Evolutionary conservation across 352 stramenopile genomes (phyloP).

Genomic region (Albugo laibachii): DNA sequence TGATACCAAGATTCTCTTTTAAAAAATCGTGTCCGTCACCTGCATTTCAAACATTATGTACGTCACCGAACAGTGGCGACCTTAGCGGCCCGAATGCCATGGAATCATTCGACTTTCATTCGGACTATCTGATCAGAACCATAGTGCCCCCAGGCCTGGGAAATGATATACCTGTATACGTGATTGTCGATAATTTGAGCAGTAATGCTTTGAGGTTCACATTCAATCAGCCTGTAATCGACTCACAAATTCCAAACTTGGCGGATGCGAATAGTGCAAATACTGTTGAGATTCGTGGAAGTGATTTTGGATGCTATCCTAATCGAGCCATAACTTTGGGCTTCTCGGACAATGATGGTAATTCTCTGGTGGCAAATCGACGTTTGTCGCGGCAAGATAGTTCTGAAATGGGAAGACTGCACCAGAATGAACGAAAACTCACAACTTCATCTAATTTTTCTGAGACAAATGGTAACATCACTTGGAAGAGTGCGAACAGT

Average conservation of each 20-base stretch:
- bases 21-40: slow-evolving; percentile 12
- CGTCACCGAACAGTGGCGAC: neutral
- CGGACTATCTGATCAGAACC: slow-evolving; percentile 25
- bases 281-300: slow-evolving; percentile 34
- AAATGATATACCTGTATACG: slow-evolving; percentile 15
- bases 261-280: slow-evolving; percentile 35
- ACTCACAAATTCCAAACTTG: slow-evolving; percentile 39
- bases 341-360: too few species aligned
- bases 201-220: slow-evolving; percentile 30
- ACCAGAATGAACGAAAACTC: too few species aligned
- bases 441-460: too few species aligned
- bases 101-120: slow-evolving; percentile 20
- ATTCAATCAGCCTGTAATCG: slow-evolving; percentile 37
- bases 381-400: too few species aligned
- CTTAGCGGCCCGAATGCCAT: neutral
- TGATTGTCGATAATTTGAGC: slow-evolving; percentile 24
- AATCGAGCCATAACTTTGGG: slow-evolving; percentile 9
- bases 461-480: slow-evolving; percentile 11
- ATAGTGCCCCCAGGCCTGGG: slow-evolving; percentile 26
- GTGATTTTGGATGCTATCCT: slow-evolving; percentile 44
- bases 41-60: slow-evolving; percentile 15
- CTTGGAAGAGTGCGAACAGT: slow-evolving; percentile 26
- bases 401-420: too few species aligned
- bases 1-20: slow-evolving; percentile 15
- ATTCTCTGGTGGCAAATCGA: too few species aligned